A percentile compares a stretch with the other conserved stretches of the same genome.
These are phyloP conservation scores for Neopestalotiopsis sp. DNA, from an alignment of 2,329 filamentous ascomycete genomes.

Conservation along the genomic window DNA sequence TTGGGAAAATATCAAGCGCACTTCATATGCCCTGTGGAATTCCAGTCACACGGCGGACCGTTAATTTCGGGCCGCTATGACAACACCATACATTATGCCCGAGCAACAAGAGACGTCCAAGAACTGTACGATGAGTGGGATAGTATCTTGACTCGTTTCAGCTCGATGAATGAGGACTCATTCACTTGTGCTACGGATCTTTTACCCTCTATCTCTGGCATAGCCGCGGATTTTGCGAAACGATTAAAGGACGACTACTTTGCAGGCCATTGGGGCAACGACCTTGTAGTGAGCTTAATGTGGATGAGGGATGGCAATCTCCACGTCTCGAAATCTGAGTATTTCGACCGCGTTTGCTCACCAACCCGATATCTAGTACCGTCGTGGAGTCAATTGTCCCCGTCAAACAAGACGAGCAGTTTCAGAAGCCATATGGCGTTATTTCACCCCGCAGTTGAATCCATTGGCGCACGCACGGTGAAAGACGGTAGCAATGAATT, in stretches of 20 bases:
- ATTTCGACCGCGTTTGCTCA: background rate
- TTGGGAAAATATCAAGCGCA: conserved; percentile 11
- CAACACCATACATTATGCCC: background rate
- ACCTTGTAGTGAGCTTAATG: background rate
- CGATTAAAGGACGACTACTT: conserved; percentile 2
- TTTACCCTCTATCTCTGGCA: conserved; percentile 1
- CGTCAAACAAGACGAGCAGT: too few relatives aligned
- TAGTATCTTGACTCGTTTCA: background rate
- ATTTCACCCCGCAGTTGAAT: background rate
- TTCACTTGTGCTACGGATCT: conserved; percentile 6
- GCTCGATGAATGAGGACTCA: too few relatives aligned
- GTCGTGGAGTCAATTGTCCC: conserved; percentile 11
- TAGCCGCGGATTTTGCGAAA: background rate
- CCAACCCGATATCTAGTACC: background rate
- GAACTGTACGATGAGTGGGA: background rate
- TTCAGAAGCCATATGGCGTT: too few relatives aligned
- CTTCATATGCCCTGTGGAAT: background rate
- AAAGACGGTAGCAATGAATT: background rate
- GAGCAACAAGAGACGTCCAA: background rate
- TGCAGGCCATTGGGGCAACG: conserved; percentile 11
- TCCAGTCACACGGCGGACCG: background rate
- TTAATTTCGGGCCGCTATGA: fast-evolving
- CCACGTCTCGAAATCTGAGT: background rate
- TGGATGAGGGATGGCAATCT: background rate
- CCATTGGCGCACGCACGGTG: background rate